Percentiles rank a stretch among this genome's conserved stretches.
Conservation (phyloP, 257 asterid genomes). For the Ehretia macrophylla region DNA sequence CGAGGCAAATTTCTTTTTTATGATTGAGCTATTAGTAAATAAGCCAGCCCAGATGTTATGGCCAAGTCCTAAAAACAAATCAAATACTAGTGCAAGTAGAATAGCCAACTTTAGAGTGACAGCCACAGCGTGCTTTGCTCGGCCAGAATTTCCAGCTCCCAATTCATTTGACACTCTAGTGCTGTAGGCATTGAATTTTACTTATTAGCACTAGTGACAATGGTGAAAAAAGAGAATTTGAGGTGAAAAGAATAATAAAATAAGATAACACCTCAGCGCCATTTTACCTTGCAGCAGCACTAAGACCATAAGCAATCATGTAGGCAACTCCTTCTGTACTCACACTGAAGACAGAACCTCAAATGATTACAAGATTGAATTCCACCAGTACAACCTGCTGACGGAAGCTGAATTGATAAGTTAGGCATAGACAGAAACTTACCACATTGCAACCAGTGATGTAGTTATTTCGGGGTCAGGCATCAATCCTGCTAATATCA, state of each 20-base stretch:
- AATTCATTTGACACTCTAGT: constrained; percentile 87
- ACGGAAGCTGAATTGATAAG: background rate
- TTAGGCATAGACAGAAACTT: background rate
- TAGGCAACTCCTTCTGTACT: constrained; percentile 40
- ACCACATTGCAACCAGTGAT: constrained; percentile 87
- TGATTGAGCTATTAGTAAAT: constrained; percentile 54
- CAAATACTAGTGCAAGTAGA: constrained; percentile 34
- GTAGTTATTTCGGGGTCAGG: constrained; percentile 67
- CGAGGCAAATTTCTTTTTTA: constrained; percentile 40
- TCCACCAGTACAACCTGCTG: background rate
- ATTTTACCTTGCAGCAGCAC: constrained; percentile 69
- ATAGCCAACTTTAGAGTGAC: constrained; percentile 55
- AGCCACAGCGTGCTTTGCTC: constrained; percentile 61
- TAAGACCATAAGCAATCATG: constrained; percentile 64
- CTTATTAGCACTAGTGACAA: background rate
- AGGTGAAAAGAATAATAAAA: background rate
- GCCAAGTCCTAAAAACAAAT: constrained; percentile 40
- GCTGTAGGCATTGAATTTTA: constrained; percentile 28
- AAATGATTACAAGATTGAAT: background rate
- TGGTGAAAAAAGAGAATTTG: background rate
- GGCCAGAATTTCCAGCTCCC: constrained; percentile 56
- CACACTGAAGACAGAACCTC: constrained; percentile 19
- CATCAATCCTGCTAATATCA: constrained; percentile 78
- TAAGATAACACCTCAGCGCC: background rate
- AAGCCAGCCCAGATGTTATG: constrained; percentile 60